Evolutionary conservation across 805 yeast genomes (phyloP).

Genomic region (Blastobotrys parvus): DNA sequence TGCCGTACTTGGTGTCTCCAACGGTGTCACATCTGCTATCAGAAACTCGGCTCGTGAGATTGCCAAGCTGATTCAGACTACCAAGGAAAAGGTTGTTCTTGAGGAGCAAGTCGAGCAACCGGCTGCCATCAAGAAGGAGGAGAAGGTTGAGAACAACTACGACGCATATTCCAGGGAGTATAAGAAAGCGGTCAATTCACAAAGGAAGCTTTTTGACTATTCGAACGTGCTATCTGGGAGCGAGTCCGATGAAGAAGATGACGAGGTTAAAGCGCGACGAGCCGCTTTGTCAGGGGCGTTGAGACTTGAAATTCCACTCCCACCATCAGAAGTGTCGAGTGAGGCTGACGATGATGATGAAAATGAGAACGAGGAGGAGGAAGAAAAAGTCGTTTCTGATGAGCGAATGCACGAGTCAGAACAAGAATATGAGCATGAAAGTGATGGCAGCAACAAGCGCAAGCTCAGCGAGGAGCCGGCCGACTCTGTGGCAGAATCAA

Average conservation of each 20-base stretch:
- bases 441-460: neutral
- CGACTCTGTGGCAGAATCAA: neutral
- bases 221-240: neutral
- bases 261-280: neutral
- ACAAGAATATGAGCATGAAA: conserved; percentile 1
- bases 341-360: conserved; percentile 2
- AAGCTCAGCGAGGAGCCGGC: conserved; percentile 1
- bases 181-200: conserved; percentile 2
- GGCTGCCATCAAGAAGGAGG: conserved; percentile 2
- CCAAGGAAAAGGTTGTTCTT: conserved; percentile 2
- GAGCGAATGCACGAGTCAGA: conserved; percentile 4
- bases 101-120: conserved; percentile 2
- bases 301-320: conserved; percentile 6
- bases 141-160: conserved; percentile 1
- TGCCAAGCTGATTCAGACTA: conserved; percentile 44
- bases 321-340: neutral
- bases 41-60: conserved; percentile 50
- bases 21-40: conserved; percentile 42
- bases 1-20: conserved; percentile 18
- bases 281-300: neutral
- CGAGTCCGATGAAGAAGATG: neutral
- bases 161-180: conserved; percentile 4
- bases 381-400: neutral
- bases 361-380: conserved; percentile 1
- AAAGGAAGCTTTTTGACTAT: neutral